Evolutionary conservation across 805 yeast genomes (phyloP).

Genomic region (Henningerozyma blattae): DNA sequence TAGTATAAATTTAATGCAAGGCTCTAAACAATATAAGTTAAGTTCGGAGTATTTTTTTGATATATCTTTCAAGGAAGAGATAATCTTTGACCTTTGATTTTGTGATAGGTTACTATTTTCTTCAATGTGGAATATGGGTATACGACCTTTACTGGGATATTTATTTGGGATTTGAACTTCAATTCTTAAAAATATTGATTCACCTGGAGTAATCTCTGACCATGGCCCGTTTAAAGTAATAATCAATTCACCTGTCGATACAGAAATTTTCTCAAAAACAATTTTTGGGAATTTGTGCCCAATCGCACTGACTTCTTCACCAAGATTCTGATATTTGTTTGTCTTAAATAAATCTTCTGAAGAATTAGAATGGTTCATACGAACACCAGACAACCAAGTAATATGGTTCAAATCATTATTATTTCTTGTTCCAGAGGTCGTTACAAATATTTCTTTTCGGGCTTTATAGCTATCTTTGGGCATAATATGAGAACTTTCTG

Average conservation of each 20-base stretch:
- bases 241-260: slow-evolving; percentile 69
- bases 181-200: slow-evolving; percentile 52
- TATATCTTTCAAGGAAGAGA: slow-evolving; percentile 40
- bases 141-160: slow-evolving; percentile 49
- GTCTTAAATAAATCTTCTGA: slow-evolving; percentile 28
- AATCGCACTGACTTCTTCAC: slow-evolving; percentile 82
- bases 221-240: slow-evolving; percentile 77
- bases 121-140: slow-evolving; percentile 56
- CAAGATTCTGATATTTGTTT: slow-evolving; percentile 47
- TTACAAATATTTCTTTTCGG: slow-evolving; percentile 29
- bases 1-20: slow-evolving; percentile 59
- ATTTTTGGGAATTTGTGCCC: slow-evolving; percentile 85
- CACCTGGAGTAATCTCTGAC: slow-evolving; percentile 31
- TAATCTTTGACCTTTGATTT: slow-evolving; percentile 38
- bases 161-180: slow-evolving; percentile 56
- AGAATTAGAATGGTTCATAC: slow-evolving; percentile 35
- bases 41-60: slow-evolving; percentile 42
- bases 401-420: slow-evolving; percentile 48
- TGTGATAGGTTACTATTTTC: slow-evolving; percentile 59
- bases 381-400: slow-evolving; percentile 89
- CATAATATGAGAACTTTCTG: slow-evolving; percentile 21
- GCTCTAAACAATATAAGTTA: slow-evolving; percentile 65
- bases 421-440: slow-evolving; percentile 26
- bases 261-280: slow-evolving; percentile 76
- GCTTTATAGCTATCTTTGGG: slow-evolving; percentile 15